Percentiles rank a stretch among this genome's conserved stretches.
These are phyloP conservation scores for Besnoitia besnoiti DNA, from an alignment of 169 alveolate species.

Conservation along the genomic window DNA sequence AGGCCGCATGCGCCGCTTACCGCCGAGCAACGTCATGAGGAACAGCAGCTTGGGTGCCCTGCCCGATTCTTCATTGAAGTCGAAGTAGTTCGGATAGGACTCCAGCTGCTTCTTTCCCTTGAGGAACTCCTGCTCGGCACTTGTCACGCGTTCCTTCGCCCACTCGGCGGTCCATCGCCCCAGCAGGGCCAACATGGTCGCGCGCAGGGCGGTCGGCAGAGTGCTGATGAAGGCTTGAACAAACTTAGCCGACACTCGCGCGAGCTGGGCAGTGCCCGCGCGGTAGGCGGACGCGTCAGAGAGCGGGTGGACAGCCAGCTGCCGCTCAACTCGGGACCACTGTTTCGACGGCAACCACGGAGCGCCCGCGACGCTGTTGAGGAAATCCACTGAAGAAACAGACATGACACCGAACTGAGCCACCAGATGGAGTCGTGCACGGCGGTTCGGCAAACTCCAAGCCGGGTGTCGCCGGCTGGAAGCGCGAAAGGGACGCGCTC, in stretches of 20 bases:
- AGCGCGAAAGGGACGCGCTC: no score
- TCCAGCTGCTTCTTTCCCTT: no score
- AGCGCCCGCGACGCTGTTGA: background rate
- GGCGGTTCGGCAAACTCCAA: no score
- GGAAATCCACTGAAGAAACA: slow-evolving; percentile 27
- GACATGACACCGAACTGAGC: no score
- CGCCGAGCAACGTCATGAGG: slow-evolving; percentile 8
- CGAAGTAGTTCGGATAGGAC: background rate
- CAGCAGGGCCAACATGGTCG: background rate
- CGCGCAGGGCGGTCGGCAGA: background rate
- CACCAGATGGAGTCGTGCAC: no score
- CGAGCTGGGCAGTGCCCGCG: background rate
- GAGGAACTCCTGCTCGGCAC: no score
- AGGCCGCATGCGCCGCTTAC: background rate
- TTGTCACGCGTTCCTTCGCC: slow-evolving; percentile 17
- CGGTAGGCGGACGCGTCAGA: background rate
- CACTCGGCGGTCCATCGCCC: slow-evolving; percentile 8
- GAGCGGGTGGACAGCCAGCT: background rate
- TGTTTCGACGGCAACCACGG: background rate
- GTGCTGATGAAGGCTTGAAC: background rate
- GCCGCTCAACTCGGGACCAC: background rate
- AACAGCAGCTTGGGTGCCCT: background rate
- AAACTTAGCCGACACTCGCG: background rate
- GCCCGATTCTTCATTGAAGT: background rate
- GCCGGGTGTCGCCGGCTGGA: no score